Evolutionary conservation across 192 early-diverging fungal species (phyloP).

Genomic region (Entophlyctis luteolus): DNA sequence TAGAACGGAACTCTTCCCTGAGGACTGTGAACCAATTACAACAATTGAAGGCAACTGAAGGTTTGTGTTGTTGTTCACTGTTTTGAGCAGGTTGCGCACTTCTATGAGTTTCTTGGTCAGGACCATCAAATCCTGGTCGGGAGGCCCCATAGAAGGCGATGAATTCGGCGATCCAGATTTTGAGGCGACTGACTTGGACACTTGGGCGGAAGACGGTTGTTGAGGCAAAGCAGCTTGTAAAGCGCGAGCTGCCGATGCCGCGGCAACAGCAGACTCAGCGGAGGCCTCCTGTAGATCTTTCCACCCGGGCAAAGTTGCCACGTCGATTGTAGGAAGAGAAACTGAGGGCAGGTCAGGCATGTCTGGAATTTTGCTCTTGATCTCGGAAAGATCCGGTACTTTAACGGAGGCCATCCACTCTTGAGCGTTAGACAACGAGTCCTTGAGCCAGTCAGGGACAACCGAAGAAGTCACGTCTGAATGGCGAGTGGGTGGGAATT

Average conservation of each 20-base stretch:
- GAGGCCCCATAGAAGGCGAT: conserved; percentile 40
- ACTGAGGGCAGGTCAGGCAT: neutral
- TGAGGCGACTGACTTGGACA: conserved; percentile 5
- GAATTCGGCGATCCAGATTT: neutral
- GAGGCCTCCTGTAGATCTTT: neutral
- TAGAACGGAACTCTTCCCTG: conserved; percentile 92
- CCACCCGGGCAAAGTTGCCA: neutral
- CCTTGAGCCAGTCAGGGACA: conserved; percentile 47
- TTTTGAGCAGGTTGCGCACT: conserved; percentile 87
- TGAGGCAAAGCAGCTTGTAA: conserved; percentile 15
- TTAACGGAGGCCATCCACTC: conserved; percentile 33
- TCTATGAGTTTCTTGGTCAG: conserved; percentile 93
- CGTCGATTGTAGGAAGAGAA: conserved; percentile 12
- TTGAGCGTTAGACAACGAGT: conserved; percentile 31
- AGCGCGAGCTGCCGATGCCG: conserved; percentile 1
- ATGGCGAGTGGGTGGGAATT: neutral
- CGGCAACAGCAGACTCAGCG: conserved; percentile 5
- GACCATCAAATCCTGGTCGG: conserved; percentile 78
- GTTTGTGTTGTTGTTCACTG: conserved; percentile 65
- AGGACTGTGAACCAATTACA: conserved; percentile 50
- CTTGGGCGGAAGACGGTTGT: conserved; percentile 36
- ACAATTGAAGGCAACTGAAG: conserved; percentile 78
- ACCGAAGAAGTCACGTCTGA: neutral
- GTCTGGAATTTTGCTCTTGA: conserved; percentile 29
- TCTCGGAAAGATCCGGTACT: conserved; percentile 22